Conservation (phyloP, 2,329 filamentous ascomycete genomes). For the Calonectria henricotiae region DNA sequence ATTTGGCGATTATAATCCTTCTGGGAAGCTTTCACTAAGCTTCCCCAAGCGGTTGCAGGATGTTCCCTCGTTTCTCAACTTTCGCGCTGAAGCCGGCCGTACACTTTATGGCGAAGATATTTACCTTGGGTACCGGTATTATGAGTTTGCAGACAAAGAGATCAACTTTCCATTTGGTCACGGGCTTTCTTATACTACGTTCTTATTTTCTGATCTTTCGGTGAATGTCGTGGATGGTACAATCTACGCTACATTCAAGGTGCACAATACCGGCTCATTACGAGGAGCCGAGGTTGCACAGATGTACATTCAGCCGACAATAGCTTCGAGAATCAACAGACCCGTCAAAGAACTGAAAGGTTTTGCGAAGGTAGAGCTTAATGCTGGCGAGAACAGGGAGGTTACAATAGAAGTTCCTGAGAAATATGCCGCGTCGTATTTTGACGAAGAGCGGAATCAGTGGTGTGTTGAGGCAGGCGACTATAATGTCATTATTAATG, state of each 20-base stretch:
- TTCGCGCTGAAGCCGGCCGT: constrained; percentile 21
- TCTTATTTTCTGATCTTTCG: constrained; percentile 6
- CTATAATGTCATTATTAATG: constrained; percentile 1
- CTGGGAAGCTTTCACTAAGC: neutral
- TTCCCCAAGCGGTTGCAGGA: constrained; percentile 11
- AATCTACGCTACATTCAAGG: neutral
- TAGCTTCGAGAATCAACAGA: constrained; percentile 1
- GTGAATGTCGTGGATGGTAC: neutral
- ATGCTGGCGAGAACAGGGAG: neutral
- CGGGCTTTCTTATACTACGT: neutral
- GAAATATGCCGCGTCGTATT: constrained; percentile 4
- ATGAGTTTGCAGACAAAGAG: neutral
- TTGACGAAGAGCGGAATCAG: constrained; percentile 4
- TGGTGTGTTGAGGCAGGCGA: constrained; percentile 12
- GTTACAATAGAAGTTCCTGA: neutral
- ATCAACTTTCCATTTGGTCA: constrained; percentile 15
- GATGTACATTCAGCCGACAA: neutral
- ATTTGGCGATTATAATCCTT: constrained; percentile 13
- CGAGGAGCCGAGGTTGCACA: constrained; percentile 6
- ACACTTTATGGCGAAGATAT: constrained; percentile 17
- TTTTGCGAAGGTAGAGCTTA: neutral
- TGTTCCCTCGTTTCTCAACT: constrained; percentile 17
- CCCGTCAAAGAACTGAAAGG: constrained; percentile 2
- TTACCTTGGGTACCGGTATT: constrained; percentile 18
- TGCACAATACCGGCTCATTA: neutral